Evolutionary conservation across 2,329 filamentous ascomycete genomes (phyloP).

Genomic region (Trichoderma sp.): DNA sequence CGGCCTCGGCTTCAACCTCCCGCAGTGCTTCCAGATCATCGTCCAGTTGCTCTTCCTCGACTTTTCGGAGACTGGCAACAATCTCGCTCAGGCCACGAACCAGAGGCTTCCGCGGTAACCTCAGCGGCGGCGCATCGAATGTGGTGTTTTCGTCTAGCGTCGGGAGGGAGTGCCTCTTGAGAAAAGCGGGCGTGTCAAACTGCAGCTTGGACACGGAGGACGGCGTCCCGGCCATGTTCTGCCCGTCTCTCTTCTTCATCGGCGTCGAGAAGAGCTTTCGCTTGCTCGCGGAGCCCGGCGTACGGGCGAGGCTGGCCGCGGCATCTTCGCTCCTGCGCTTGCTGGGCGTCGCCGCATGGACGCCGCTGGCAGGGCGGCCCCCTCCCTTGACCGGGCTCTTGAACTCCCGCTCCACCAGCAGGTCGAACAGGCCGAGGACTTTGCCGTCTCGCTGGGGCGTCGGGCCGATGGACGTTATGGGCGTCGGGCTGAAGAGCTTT

Average conservation of each 20-base stretch:
- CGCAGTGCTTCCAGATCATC: slow-evolving; percentile 74
- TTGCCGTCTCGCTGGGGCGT: slow-evolving; percentile 79
- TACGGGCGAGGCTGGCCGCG: slow-evolving; percentile 46
- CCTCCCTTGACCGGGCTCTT: slow-evolving; percentile 53
- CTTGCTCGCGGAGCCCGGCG: slow-evolving; percentile 61
- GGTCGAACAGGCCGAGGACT: slow-evolving; percentile 76
- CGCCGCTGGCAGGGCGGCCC: slow-evolving; percentile 26
- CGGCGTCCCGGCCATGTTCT: slow-evolving; percentile 48
- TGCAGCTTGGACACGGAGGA: slow-evolving; percentile 57
- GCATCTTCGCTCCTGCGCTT: slow-evolving; percentile 45
- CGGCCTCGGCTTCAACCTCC: slow-evolving; percentile 71
- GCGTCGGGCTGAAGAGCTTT: slow-evolving; percentile 61
- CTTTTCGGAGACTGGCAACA: slow-evolving; percentile 68
- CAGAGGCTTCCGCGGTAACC: slow-evolving; percentile 62
- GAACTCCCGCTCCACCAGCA: slow-evolving; percentile 57
- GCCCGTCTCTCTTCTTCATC: slow-evolving; percentile 51
- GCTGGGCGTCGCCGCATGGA: slow-evolving; percentile 51
- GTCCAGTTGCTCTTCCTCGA: slow-evolving; percentile 69
- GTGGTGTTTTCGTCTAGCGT: slow-evolving; percentile 59
- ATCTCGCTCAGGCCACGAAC: slow-evolving; percentile 73
- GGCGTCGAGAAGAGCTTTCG: slow-evolving; percentile 68
- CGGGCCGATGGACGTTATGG: slow-evolving; percentile 68
- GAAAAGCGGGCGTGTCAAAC: slow-evolving; percentile 72
- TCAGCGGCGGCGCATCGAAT: slow-evolving; percentile 53
- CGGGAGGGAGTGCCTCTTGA: slow-evolving; percentile 54